Evolutionary conservation across 2,329 filamentous ascomycete species (phyloP).

Genomic region (Tolypocladium inflatum): DNA sequence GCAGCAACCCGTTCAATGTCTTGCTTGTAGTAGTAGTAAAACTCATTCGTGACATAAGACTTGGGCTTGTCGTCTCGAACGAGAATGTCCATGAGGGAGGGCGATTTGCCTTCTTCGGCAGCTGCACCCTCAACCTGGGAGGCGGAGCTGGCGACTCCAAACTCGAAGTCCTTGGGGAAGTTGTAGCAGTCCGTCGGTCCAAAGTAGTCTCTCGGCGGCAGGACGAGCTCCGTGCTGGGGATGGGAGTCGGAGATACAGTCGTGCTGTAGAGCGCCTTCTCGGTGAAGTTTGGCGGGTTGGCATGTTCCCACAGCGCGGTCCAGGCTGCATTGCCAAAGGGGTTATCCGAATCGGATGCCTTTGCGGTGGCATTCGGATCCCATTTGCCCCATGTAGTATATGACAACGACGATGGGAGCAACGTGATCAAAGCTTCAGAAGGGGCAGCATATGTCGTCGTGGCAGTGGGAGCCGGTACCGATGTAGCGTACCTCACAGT

Average conservation of each 20-base stretch:
- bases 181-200: conserved; percentile 36
- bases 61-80: conserved; percentile 14
- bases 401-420: conserved; percentile 14
- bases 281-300: conserved; percentile 23
- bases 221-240: conserved; percentile 41
- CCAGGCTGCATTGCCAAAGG: conserved; percentile 17
- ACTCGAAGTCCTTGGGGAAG: conserved; percentile 37
- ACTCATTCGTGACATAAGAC: conserved; percentile 32
- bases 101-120: conserved; percentile 31
- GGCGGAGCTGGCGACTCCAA: conserved; percentile 39
- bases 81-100: conserved; percentile 32
- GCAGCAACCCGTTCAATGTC: conserved; percentile 42
- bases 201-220: conserved; percentile 44
- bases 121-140: conserved; percentile 36
- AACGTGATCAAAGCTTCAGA: conserved; percentile 15
- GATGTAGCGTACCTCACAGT: conserved; percentile 22
- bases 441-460: conserved; percentile 18
- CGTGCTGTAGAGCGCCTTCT: conserved; percentile 24
- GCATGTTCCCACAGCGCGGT: conserved; percentile 21
- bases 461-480: conserved; percentile 17
- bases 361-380: conserved; percentile 15
- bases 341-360: no score
- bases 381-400: conserved; percentile 25
- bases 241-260: conserved; percentile 46
- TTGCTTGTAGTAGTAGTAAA: conserved; percentile 48